Evolutionary conservation across 331 rosid genomes (phyloP).

Genomic region (Prunus yedoensis): DNA sequence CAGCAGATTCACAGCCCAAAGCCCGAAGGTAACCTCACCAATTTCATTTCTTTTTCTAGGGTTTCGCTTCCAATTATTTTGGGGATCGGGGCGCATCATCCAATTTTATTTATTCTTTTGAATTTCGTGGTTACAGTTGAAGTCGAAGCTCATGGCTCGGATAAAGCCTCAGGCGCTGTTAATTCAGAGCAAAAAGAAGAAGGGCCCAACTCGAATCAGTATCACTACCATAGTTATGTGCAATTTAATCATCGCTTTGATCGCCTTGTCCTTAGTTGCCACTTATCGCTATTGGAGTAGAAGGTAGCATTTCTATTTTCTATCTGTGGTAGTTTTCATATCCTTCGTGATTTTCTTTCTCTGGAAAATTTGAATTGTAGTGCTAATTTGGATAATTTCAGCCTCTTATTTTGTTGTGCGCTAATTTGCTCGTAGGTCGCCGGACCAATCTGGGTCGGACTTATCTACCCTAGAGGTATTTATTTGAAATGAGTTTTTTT

Average conservation of each 20-base stretch:
- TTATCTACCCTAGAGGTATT: slow-evolving; percentile 23
- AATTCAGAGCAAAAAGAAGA: slow-evolving; percentile 88
- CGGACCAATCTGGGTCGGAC: slow-evolving; percentile 15
- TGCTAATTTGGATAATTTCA: neutral
- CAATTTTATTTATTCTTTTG: neutral
- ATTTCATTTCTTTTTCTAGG: neutral
- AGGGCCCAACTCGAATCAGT: slow-evolving; percentile 74
- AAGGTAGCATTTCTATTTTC: slow-evolving; percentile 38
- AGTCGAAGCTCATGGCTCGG: slow-evolving; percentile 59
- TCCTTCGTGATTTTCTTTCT: neutral
- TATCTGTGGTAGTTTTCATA: too few species aligned
- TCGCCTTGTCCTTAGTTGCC: slow-evolving; percentile 55
- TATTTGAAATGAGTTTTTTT: neutral
- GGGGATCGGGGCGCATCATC: slow-evolving; percentile 7
- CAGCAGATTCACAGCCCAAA: neutral
- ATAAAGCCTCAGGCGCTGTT: slow-evolving; percentile 85
- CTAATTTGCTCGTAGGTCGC: slow-evolving; percentile 17
- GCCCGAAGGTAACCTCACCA: neutral
- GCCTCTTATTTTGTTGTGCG: neutral
- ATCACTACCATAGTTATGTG: slow-evolving; percentile 51
- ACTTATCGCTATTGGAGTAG: slow-evolving; percentile 67
- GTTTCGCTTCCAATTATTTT: neutral
- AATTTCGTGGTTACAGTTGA: neutral
- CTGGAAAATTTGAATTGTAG: neutral
- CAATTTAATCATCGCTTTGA: slow-evolving; percentile 50